Conservation (phyloP, 768 basidiomycete genomes). For the Mycena chlorophos region DNA sequence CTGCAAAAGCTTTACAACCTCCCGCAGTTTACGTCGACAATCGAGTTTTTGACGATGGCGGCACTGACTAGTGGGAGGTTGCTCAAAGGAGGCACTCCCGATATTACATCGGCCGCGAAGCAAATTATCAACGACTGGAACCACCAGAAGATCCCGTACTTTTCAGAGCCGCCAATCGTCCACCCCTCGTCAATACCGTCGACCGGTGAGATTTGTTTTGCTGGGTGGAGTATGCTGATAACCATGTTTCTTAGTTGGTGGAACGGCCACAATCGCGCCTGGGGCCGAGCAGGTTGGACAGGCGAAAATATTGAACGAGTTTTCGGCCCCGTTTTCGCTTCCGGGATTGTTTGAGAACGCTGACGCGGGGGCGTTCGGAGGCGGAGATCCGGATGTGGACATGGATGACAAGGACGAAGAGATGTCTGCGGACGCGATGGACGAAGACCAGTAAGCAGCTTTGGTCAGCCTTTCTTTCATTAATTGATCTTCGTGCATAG, state of each 20-base stretch:
- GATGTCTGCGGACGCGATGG: conserved; percentile 28
- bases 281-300: conserved; percentile 82
- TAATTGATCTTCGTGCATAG: too few species aligned
- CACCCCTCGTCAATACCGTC: conserved; percentile 78
- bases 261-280: conserved; percentile 48
- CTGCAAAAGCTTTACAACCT: conserved; percentile 85
- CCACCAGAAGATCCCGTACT: conserved; percentile 91
- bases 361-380: conserved; percentile 77
- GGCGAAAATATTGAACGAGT: conserved; percentile 69
- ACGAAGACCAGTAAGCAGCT: conserved; percentile 30
- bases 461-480: background rate
- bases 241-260: conserved; percentile 14
- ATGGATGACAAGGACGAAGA: conserved; percentile 40
- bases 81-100: conserved; percentile 91
- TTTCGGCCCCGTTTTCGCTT: conserved; percentile 77
- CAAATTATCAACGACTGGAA: conserved; percentile 92
- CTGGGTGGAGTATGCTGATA: background rate
- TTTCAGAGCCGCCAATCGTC: conserved; percentile 71
- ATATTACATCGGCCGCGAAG: conserved; percentile 78
- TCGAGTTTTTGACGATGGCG: conserved; percentile 89
- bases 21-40: conserved; percentile 66
- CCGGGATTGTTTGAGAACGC: conserved; percentile 80
- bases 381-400: conserved; percentile 32
- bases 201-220: conserved; percentile 30
- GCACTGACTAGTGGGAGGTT: conserved; percentile 82